Base-by-base conservation (phyloP, 345 rosid genomes). In the Eucalyptus tenuipes region DNA sequence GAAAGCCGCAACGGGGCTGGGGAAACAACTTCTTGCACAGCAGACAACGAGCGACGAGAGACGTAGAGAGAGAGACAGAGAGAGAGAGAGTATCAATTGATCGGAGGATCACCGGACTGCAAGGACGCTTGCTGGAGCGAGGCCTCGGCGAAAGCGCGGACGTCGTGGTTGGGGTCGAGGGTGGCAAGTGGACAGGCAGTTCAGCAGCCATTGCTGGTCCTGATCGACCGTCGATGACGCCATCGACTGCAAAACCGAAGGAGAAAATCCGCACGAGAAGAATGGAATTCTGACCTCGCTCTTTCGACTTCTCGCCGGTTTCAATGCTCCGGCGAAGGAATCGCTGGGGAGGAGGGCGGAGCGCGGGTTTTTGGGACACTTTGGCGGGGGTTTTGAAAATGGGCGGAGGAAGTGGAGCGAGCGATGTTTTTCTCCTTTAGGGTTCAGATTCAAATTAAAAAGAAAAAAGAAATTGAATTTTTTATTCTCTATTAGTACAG, bases 141-240 rank as follows among this genome's bases (percentile, higher is more conserved):
- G 61, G 96, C 92, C 92, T 97, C 99, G 1, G 99, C 96, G 91
- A 95, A 97, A 57, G 98, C 95, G 85, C 99, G 98, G 91, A 95
- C 94, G 86, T 93, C 95, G 87, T 93, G 96, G 92, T 92, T 94
- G 88, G 96, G 98, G 90, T 97, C 99, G 33, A 97, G 97, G 61
- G 97, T 96, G 55, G 99, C 98, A n/a, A n/a, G n/a, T n/a, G 87
- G 95, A 92, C 90, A 97, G 92, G 94, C 98, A 96, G 87, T 94
- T 95, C 71, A 95, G 93, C 15, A 97, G 94, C 99, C 99, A 97
- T 85, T 96, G 95, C 92, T 96, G 98, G 90, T 96, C 98, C 90
- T 93, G 93, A 92, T 96, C 97, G 49, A 93, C 91, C 57, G 87
- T 90, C 12, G 81, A 3, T 3, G 87, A 24, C 20, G 86, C 85